A percentile compares a stretch with the other conserved stretches of the same genome.
Conservation (phyloP, 1,139 yeast genomes). For the Pichia sp. region DNA sequence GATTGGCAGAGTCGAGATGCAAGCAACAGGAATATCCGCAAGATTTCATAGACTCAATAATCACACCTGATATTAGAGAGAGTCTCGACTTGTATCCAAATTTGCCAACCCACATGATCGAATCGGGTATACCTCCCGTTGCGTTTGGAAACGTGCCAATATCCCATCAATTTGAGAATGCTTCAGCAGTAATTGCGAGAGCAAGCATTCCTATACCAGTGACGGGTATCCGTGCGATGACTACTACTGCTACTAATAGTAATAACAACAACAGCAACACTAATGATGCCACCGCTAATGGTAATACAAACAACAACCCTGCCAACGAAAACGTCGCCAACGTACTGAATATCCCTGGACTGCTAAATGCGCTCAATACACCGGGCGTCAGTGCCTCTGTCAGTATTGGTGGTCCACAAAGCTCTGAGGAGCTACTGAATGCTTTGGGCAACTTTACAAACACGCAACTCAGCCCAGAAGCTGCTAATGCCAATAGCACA, state of each 20-base stretch:
- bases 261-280: background rate
- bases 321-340: background rate
- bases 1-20: slow-evolving; percentile 30
- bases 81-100: slow-evolving; percentile 24
- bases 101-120: slow-evolving; percentile 18
- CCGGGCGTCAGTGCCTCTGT: slow-evolving; percentile 17
- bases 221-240: background rate
- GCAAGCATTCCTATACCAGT: slow-evolving; percentile 14
- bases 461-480: background rate
- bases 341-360: slow-evolving; percentile 3
- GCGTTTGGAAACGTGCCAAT: slow-evolving; percentile 18
- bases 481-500: background rate
- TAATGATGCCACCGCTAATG: background rate
- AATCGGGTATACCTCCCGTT: slow-evolving; percentile 17
- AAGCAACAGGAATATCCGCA: slow-evolving; percentile 31
- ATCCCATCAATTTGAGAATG: background rate
- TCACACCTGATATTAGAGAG: slow-evolving; percentile 25
- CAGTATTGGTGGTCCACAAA: slow-evolving; percentile 13
- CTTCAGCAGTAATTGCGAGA: slow-evolving; percentile 9
- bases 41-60: slow-evolving; percentile 27
- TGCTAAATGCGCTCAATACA: background rate
- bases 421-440: slow-evolving; percentile 6
- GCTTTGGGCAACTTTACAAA: slow-evolving; percentile 10
- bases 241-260: background rate
- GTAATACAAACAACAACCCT: background rate